phyloP scores from a whole-genome alignment of 129 eudicot species.

The Saposhnikovia divaricata region DNA sequence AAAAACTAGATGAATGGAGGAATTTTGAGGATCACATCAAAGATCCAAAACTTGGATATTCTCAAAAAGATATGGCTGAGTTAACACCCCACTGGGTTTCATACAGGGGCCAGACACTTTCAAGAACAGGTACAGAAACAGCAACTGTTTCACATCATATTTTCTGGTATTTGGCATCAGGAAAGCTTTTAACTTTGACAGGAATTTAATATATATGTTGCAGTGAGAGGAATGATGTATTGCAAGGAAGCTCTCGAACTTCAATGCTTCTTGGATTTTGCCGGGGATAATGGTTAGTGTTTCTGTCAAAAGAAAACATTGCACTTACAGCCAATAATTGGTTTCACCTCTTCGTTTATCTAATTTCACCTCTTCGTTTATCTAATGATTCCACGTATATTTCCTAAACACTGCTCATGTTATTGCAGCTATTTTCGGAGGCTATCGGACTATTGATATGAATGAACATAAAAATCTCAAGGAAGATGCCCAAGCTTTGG shows the following conservation, averaged over 20 bases:
- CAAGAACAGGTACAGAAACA: conserved; percentile 70
- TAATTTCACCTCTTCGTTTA: too few relatives aligned
- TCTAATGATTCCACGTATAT: neutral
- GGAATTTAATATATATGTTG: neutral
- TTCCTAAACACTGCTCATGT: too few relatives aligned
- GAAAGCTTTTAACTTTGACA: conserved; percentile 2
- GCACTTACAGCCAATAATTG: neutral
- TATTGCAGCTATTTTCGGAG: too few relatives aligned
- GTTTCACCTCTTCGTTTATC: conserved; percentile 4
- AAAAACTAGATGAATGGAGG: conserved; percentile 88
- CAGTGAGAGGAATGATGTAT: conserved; percentile 99
- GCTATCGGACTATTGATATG: too few relatives aligned
- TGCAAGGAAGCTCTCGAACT: conserved; percentile 85
- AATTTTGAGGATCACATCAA: conserved; percentile 57
- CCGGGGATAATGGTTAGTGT: conserved; percentile 63
- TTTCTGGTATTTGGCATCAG: too few relatives aligned
- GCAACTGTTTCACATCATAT: neutral
- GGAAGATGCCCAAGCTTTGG: too few relatives aligned
- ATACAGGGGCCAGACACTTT: conserved; percentile 93
- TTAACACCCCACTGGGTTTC: conserved; percentile 86
- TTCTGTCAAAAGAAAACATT: neutral
- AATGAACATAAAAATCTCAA: too few relatives aligned
- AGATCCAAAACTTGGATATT: conserved; percentile 43
- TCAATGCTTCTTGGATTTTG: conserved; percentile 83
- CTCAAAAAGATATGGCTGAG: conserved; percentile 40